Evolutionary conservation across 164 flowering plant species (phyloP).

Genomic region (Vitis labrusca): DNA sequence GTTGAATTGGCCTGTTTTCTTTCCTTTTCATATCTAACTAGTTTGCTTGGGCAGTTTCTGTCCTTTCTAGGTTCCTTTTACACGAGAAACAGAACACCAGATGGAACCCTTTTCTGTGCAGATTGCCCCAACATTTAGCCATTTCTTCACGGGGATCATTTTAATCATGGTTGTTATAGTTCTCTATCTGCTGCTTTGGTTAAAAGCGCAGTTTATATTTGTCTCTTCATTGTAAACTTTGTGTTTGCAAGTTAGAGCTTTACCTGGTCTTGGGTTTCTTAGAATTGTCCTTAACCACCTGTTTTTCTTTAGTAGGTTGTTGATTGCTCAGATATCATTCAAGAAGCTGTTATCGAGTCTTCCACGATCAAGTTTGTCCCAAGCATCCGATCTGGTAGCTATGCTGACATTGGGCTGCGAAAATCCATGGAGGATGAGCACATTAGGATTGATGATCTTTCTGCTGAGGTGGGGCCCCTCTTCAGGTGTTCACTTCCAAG

Average conservation of each 20-base stretch:
- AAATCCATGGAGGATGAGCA: conserved; percentile 81
- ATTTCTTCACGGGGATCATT: too few relatives aligned
- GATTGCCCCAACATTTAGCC: too few relatives aligned
- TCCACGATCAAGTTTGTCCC: conserved; percentile 44
- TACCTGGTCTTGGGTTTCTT: not conserved
- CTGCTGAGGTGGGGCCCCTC: conserved; percentile 47
- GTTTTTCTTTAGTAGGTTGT: conserved; percentile 33
- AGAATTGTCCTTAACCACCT: not conserved
- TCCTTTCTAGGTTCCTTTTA: too few relatives aligned
- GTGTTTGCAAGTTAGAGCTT: not conserved
- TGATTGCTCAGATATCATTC: conserved; percentile 28
- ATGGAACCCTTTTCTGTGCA: too few relatives aligned
- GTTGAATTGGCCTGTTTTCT: too few relatives aligned
- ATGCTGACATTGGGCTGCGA: conserved; percentile 70
- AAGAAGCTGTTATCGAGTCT: conserved; percentile 34
- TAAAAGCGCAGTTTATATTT: too few relatives aligned
- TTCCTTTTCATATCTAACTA: too few relatives aligned
- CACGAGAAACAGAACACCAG: too few relatives aligned
- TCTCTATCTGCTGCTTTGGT: too few relatives aligned
- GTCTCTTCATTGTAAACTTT: not conserved
- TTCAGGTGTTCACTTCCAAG: conserved; percentile 49
- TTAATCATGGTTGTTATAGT: too few relatives aligned
- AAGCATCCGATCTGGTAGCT: conserved; percentile 74
- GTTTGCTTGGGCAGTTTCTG: too few relatives aligned
- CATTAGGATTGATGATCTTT: conserved; percentile 71